Conservation (phyloP, 2,329 filamentous ascomycete species). For the Venturia pyrina region DNA sequence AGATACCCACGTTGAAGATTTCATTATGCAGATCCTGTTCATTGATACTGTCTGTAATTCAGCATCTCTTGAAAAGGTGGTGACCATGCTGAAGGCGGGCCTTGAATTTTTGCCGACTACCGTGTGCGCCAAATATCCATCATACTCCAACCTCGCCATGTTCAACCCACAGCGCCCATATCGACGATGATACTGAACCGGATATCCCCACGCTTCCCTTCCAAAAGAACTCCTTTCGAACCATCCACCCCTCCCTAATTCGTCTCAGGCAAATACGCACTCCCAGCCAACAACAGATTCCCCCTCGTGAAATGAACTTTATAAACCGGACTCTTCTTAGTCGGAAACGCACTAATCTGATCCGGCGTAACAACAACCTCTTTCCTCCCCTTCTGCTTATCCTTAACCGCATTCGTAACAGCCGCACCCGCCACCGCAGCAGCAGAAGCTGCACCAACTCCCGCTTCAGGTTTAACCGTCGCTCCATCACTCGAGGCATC, state of each 20-base stretch:
- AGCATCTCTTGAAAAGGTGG: neutral
- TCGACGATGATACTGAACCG: neutral
- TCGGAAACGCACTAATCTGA: constrained; percentile 88
- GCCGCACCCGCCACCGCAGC: constrained; percentile 22
- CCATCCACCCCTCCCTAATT: neutral
- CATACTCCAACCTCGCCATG: neutral
- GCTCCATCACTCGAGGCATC: constrained; percentile 34
- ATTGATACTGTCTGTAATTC: neutral
- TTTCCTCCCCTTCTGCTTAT: constrained; percentile 64
- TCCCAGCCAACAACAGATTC: constrained; percentile 84
- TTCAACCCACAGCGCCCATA: neutral
- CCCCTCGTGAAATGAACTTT: constrained; percentile 90
- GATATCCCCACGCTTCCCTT: neutral
- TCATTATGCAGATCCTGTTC: neutral
- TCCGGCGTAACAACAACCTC: constrained; percentile 85
- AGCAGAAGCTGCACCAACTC: constrained; percentile 40
- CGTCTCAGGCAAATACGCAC: constrained; percentile 32
- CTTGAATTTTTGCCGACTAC: neutral
- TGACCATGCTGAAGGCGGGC: neutral
- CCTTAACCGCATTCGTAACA: constrained; percentile 15
- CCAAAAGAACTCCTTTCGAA: neutral
- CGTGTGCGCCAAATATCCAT: neutral
- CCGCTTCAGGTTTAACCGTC: constrained; percentile 36
- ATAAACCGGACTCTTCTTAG: constrained; percentile 91
- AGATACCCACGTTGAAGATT: neutral